Evolutionary conservation across 2,329 filamentous ascomycete genomes (phyloP).

Genomic region (Stylonectria norvegica): DNA sequence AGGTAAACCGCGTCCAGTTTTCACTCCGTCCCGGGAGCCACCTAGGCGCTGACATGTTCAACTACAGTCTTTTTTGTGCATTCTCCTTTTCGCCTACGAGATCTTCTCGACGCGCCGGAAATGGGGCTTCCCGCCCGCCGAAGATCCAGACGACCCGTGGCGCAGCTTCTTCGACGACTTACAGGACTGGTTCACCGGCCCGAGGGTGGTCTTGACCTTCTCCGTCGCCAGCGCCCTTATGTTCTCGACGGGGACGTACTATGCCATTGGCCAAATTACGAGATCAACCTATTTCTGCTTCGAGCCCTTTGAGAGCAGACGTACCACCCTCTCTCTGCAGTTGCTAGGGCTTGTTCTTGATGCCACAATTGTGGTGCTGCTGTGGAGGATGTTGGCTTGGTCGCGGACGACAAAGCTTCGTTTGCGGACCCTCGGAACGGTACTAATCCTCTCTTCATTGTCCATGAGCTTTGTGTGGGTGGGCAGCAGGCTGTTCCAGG

Average conservation of each 20-base stretch:
- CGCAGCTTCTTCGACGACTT: slow-evolving; percentile 47
- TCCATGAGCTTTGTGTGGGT: slow-evolving; percentile 38
- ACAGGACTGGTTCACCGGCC: slow-evolving; percentile 43
- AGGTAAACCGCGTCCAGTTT: slow-evolving; percentile 42
- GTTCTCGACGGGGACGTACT: slow-evolving; percentile 43
- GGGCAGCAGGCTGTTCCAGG: slow-evolving; percentile 28
- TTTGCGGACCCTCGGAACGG: slow-evolving; percentile 42
- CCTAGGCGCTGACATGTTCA: too few relatives aligned
- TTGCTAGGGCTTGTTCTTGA: slow-evolving; percentile 45
- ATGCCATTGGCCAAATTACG: slow-evolving; percentile 35
- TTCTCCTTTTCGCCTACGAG: slow-evolving; percentile 44
- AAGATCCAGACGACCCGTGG: slow-evolving; percentile 46
- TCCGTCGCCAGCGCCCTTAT: slow-evolving; percentile 35
- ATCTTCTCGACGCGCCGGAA: slow-evolving; percentile 36
- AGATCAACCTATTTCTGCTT: slow-evolving; percentile 54
- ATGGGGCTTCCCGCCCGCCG: slow-evolving; percentile 29
- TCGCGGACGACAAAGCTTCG: slow-evolving; percentile 45
- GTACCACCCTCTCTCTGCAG: slow-evolving; percentile 40
- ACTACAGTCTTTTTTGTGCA: slow-evolving; percentile 45
- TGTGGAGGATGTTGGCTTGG: slow-evolving; percentile 53
- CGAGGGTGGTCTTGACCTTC: slow-evolving; percentile 35
- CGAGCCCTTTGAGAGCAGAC: slow-evolving; percentile 36
- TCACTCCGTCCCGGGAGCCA: too few relatives aligned
- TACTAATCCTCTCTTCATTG: slow-evolving; percentile 41
- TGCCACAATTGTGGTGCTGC: slow-evolving; percentile 42